Evolutionary conservation across 2,329 filamentous ascomycete genomes (phyloP), one percentile per base, ranked within the genome.

Genomic region (Penicillium brasilianum): DNA sequence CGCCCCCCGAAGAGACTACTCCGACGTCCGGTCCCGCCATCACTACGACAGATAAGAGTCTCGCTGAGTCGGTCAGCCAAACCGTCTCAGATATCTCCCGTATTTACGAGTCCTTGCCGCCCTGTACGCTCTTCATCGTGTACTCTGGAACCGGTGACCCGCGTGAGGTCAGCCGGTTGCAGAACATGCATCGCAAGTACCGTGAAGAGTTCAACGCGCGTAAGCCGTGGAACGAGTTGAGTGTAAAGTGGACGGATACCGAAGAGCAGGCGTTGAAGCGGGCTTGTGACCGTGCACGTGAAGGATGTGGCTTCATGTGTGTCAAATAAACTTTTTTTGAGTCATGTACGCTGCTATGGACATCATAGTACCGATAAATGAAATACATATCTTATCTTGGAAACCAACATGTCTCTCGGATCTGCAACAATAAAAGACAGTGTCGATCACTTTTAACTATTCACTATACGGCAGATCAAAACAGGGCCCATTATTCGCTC

Each of bases 91-190:
- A 81, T 56, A 84, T 89, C 60, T 71, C 74, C 22, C 75, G 76
- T 11, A 80, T 89, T 58, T 87, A 84, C 71, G 80, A 85, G 2
- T 78, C 81, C 7, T 76, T 89, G 32, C 86, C 87, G 14, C 78
- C 81, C 6, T 85, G 84, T 68, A 88, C 86, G 1, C 81, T 87
- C 10, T 82, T 89, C 57, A 80, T 89, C 30, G 82, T 89, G 32
- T 89, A 88, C 72, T 86, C 83, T 59, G 87, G 87, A n/a, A 87
- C 85, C 2, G 85, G 85, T 32, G 86, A 89, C 68, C 86, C 87
- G 25, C 78, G 84, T 32, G 83, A 86, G 58, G 79, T 87, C 46
- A 76, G 80, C 43, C 81, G 84, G 30, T 72, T 88, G 66, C 85
- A 88, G 68, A 77, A 76, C 1, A 78, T 87, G 77, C 84, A 87